Evolutionary conservation across 2,329 filamentous ascomycete species (phyloP).

Genomic region (Chaetomiaceae sp.): DNA sequence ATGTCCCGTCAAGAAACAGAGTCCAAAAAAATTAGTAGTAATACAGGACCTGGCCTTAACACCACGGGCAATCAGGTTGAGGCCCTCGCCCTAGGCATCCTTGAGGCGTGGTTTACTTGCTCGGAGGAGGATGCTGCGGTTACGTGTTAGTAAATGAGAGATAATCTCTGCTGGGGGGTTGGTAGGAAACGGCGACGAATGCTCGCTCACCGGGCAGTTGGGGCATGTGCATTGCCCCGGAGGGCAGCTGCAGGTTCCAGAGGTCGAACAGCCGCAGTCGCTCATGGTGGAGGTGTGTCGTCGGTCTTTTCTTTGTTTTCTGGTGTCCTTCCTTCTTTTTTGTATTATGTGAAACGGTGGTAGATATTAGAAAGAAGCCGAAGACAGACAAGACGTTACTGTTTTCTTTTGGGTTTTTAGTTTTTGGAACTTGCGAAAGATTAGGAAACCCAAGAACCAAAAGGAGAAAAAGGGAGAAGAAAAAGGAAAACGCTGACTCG

Average conservation of each 20-base stretch:
- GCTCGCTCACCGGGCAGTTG: conserved; percentile 21
- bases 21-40: background rate
- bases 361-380: no score
- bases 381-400: no score
- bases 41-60: background rate
- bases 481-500: background rate
- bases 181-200: background rate
- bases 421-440: no score
- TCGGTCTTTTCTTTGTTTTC: background rate
- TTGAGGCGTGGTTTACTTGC: background rate
- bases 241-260: conserved; percentile 22
- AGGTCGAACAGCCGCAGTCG: conserved; percentile 21
- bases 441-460: no score
- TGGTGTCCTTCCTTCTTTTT: no score
- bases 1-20: background rate
- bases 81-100: background rate
- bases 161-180: background rate
- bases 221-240: conserved; percentile 23
- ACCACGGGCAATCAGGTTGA: background rate
- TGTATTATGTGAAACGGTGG: no score
- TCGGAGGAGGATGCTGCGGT: no score
- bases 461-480: background rate
- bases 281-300: conserved; percentile 12
- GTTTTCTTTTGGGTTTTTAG: no score
- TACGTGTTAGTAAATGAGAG: no score